Base-by-base conservation (phyloP, 2,329 filamentous ascomycete genomes). In the Aspergillus ochraceoroseus region DNA sequence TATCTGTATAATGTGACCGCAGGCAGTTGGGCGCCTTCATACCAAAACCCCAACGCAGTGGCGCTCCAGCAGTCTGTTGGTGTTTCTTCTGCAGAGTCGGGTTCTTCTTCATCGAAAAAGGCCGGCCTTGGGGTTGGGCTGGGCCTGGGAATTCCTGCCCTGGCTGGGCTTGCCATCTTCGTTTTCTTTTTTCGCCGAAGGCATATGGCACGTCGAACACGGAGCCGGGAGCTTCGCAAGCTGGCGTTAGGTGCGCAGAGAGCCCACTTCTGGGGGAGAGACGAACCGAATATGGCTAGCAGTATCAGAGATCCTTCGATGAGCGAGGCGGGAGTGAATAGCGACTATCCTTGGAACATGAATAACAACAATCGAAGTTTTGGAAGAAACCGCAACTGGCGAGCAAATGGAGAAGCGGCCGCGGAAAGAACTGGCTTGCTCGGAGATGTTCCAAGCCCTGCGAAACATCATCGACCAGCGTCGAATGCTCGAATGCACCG, bases 51-150 rank as follows among this genome's bases (percentile, higher is more conserved):
- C 7, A 33, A 39, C 8, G 37, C 40, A 17, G 13, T 25, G 2
- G 20, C 39, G 3, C 26, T 20, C 5, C 33, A 39, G 9, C 45
- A 54, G 19, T 15, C 11, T 9, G 29, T 8, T 12, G 17, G 19
- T 12, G 23, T 18, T 17, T 17, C 30, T 26, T 47, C 52, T 3
- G 41, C 47, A 22, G 39, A 47, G 5, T 40, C 41, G 7, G 48
- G 45, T 5, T 45, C 55, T 12, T 62, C 63, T 6, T 51, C 52
- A 7, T 45, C 60, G 6, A 68, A 69, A 46, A 75, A 72, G 32
- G 64, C 82, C 3, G 80, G 80, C 1, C 65, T 86, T 0, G 81
- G 81, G 0, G 64, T 82, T 2, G 83, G 82, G 0, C 57, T 87
- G 1, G 82, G 83, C 1, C 62, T 87, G 1, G 83, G 81, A 1